Evolutionary conservation across 352 stramenopile genomes (phyloP).

Genomic region (Phytophthora hibernalis): DNA sequence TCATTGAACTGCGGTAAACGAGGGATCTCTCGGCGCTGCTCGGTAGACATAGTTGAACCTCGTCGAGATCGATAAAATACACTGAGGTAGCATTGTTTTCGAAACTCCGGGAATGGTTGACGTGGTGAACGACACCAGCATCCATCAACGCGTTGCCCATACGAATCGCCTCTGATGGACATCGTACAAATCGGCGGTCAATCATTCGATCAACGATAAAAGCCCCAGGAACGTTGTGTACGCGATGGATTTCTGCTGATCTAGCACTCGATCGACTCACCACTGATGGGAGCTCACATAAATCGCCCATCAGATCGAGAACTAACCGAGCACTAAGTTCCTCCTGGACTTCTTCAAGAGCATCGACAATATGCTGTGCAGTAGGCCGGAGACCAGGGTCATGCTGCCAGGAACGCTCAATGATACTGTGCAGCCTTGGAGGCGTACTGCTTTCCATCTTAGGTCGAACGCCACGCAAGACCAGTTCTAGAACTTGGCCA

Average conservation of each 20-base stretch:
- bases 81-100: slow-evolving; percentile 38
- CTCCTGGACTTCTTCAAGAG: slow-evolving; percentile 43
- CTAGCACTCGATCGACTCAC: slow-evolving; percentile 3
- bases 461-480: slow-evolving; percentile 48
- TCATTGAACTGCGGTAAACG: slow-evolving; percentile 16
- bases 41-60: slow-evolving; percentile 23
- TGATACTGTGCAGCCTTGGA: slow-evolving; percentile 30
- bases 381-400: slow-evolving; percentile 42
- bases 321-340: slow-evolving; percentile 37
- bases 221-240: slow-evolving; percentile 21
- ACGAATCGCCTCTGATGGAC: slow-evolving; percentile 46
- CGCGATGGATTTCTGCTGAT: slow-evolving; percentile 4
- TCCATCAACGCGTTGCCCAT: slow-evolving; percentile 76
- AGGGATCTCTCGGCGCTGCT: slow-evolving; percentile 21
- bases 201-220: slow-evolving; percentile 39
- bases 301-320: slow-evolving; percentile 26
- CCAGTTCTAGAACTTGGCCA: slow-evolving; percentile 46
- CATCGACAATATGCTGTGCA: slow-evolving; percentile 34
- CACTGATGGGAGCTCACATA: slow-evolving; percentile 9
- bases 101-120: slow-evolving; percentile 53
- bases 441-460: slow-evolving; percentile 28
- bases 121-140: slow-evolving; percentile 59
- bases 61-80: slow-evolving; percentile 52
- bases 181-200: slow-evolving; percentile 47
- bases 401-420: slow-evolving; percentile 41